phyloP scores from a whole-genome alignment of 495 filamentous ascomycete species.

The Xylaria scruposa region DNA sequence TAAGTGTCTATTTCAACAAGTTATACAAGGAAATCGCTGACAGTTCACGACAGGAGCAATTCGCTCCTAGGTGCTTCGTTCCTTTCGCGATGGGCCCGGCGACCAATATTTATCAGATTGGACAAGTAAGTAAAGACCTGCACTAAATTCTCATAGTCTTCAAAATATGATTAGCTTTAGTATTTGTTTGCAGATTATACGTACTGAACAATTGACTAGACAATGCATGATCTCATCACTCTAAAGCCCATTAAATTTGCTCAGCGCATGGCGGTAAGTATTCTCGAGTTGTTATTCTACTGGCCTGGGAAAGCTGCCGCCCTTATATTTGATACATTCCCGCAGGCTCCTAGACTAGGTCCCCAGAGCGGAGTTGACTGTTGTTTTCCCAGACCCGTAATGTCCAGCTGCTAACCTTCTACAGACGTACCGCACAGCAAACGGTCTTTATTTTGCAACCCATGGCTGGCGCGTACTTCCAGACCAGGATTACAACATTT shows the following conservation, averaged over 20 bases:
- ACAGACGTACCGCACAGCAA: not conserved
- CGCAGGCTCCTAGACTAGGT: not conserved
- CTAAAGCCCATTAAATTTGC: not conserved
- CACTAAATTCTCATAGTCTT: not conserved
- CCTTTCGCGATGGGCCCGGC: not conserved
- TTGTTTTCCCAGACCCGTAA: too few relatives aligned
- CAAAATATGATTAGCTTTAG: not conserved
- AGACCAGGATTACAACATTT: not conserved
- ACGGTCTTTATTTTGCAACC: not conserved
- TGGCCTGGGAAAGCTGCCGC: too few relatives aligned
- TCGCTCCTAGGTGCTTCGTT: not conserved
- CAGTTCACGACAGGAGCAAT: slow-evolving; percentile 16
- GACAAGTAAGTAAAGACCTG: slow-evolving; percentile 2
- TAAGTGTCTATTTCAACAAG: not conserved
- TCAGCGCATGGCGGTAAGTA: not conserved
- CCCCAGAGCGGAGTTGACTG: not conserved
- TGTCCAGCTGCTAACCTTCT: not conserved
- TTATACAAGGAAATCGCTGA: not conserved
- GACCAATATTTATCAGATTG: slow-evolving; percentile 26
- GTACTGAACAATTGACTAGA: slow-evolving; percentile 2
- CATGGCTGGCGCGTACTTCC: slow-evolving; percentile 13
- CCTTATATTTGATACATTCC: not conserved
- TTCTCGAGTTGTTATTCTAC: not conserved
- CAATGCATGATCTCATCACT: slow-evolving; percentile 24
- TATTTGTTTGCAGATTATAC: not conserved